Percentiles rank a stretch among this genome's conserved stretches.
phyloP scores from a whole-genome alignment of 768 basidiomycete species.

The Xerocomus spinulosus region DNA sequence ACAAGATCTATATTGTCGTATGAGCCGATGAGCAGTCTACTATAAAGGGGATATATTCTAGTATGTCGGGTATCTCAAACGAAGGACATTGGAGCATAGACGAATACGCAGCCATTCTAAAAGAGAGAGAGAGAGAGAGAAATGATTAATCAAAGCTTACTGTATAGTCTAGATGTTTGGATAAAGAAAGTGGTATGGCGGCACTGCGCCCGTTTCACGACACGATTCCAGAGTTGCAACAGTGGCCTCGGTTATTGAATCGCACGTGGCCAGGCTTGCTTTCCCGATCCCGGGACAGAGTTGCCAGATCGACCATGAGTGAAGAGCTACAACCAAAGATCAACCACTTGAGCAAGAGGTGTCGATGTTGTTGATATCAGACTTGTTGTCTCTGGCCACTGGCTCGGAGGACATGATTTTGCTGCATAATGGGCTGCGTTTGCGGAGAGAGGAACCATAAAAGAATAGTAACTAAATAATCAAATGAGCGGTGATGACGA shows the following conservation, averaged over 20 bases:
- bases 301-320: neutral
- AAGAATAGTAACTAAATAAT: slow-evolving; percentile 25
- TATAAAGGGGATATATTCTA: neutral
- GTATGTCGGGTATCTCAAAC: neutral
- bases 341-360: neutral
- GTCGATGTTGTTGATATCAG: neutral
- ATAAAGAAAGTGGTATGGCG: neutral
- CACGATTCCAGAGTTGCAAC: neutral
- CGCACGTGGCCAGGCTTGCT: slow-evolving; percentile 10
- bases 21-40: neutral
- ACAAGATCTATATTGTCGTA: neutral
- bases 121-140: neutral
- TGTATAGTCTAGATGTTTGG: neutral
- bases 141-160: neutral
- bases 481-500: neutral
- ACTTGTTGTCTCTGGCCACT: neutral
- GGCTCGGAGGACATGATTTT: slow-evolving; percentile 7
- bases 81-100: neutral
- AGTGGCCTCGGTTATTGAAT: neutral
- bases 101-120: neutral
- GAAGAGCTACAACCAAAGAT: neutral
- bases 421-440: slow-evolving; percentile 20
- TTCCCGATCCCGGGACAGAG: slow-evolving; percentile 1
- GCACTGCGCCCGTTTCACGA: neutral
- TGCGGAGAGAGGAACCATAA: slow-evolving; percentile 28